Percentiles rank a stretch among this genome's conserved stretches.
These are phyloP conservation scores for Cladophialophora psammophila DNA, from an alignment of 2,329 filamentous ascomycete genomes.

Conservation along the genomic window DNA sequence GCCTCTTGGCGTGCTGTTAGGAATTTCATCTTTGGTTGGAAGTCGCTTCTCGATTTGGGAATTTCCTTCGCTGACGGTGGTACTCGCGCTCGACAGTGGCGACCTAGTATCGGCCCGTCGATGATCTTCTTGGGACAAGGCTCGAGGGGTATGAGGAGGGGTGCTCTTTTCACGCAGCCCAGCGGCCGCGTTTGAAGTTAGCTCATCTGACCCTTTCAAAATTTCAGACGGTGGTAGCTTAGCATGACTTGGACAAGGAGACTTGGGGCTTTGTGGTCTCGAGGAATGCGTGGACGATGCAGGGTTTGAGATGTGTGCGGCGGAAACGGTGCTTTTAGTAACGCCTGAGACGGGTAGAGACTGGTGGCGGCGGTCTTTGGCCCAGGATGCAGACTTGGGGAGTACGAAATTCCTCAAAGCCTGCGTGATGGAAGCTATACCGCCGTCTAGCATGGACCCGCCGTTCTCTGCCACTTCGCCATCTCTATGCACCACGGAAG, in stretches of 20 bases:
- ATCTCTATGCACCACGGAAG: constrained; percentile 54
- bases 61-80: constrained; percentile 40
- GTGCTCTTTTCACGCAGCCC: constrained; percentile 79
- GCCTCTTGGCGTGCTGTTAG: constrained; percentile 74
- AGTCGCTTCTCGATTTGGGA: constrained; percentile 26
- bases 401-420: constrained; percentile 55
- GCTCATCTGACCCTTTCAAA: constrained; percentile 63
- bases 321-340: constrained; percentile 70
- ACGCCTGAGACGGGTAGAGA: constrained; percentile 68
- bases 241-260: constrained; percentile 54
- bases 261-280: constrained; percentile 58
- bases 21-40: constrained; percentile 57
- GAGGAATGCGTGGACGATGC: constrained; percentile 62
- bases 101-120: constrained; percentile 43
- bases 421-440: constrained; percentile 52
- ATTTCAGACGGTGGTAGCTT: constrained; percentile 51
- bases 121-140: constrained; percentile 72
- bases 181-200: constrained; percentile 78
- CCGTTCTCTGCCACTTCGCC: constrained; percentile 51
- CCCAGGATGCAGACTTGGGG: constrained; percentile 46
- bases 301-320: constrained; percentile 74
- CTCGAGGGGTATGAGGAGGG: constrained; percentile 86
- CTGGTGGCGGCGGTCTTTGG: constrained; percentile 53
- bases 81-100: constrained; percentile 35
- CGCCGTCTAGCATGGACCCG: constrained; percentile 48